Evolutionary conservation across 441 rosid genomes (phyloP).

Genomic region (Populus hybrid): DNA sequence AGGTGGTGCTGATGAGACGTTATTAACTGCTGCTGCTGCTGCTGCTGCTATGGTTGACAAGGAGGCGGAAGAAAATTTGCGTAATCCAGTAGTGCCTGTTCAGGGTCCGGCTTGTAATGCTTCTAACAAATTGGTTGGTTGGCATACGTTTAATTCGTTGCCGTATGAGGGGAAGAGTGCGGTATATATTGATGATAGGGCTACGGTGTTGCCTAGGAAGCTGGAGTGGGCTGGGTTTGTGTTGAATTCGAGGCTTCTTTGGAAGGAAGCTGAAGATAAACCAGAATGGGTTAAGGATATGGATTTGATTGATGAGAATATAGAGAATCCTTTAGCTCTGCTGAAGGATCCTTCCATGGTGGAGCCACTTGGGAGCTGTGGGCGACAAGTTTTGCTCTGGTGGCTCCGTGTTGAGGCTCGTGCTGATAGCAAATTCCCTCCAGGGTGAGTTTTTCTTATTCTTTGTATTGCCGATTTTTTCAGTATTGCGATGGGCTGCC

Average conservation of each 20-base stretch:
- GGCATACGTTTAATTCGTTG: constrained; percentile 78
- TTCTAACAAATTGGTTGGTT: constrained; percentile 61
- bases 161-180: constrained; percentile 71
- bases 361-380: constrained; percentile 97
- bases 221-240: constrained; percentile 98
- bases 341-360: constrained; percentile 66
- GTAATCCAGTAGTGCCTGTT: constrained; percentile 45
- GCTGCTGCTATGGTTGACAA: constrained; percentile 21
- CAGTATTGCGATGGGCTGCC: not conserved
- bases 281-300: constrained; percentile 87
- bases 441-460: constrained; percentile 54
- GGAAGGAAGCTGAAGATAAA: constrained; percentile 67
- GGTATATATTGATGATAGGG: constrained; percentile 70
- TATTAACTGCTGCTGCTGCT: constrained; percentile 18
- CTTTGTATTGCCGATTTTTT: constrained; percentile 3
- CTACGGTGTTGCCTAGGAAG: constrained; percentile 77
- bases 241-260: constrained; percentile 81
- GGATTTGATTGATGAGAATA: constrained; percentile 42
- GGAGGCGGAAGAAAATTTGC: constrained; percentile 33
- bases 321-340: constrained; percentile 73
- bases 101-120: constrained; percentile 98
- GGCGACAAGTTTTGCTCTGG: constrained; percentile 88
- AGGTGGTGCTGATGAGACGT: constrained; percentile 43
- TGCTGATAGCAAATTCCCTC: constrained; percentile 94
- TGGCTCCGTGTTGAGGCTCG: constrained; percentile 99